These are phyloP conservation scores for Phialocephala subalpina DNA, from an alignment of 2,329 filamentous ascomycete species.

Conservation along the genomic window DNA sequence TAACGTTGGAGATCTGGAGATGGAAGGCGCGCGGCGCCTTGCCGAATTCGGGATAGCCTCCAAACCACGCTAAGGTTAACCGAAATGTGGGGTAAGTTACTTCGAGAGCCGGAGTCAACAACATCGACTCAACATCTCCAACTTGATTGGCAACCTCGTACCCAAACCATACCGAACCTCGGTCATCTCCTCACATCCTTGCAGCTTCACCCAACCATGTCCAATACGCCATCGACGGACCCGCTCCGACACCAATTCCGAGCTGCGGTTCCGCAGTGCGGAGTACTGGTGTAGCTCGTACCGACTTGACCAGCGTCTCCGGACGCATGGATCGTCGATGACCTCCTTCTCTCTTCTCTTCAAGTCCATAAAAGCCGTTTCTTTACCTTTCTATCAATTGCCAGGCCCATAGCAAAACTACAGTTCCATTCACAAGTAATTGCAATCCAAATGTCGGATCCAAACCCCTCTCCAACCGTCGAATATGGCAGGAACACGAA, in stretches of 20 bases:
- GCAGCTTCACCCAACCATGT: not conserved
- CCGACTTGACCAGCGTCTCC: not conserved
- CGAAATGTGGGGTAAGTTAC: conserved; percentile 24
- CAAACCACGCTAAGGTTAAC: not conserved
- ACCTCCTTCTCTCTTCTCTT: not conserved
- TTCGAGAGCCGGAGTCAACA: not conserved
- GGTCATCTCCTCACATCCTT: not conserved
- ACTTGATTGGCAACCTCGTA: not conserved
- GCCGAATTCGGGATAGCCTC: not conserved
- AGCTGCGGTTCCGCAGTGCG: not conserved
- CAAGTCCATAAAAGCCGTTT: not conserved
- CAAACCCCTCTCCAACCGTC: conserved; percentile 23
- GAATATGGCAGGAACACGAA: conserved; percentile 36
- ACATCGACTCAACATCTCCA: not conserved
- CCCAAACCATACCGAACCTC: not conserved
- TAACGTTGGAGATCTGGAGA: not conserved
- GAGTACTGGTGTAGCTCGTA: not conserved
- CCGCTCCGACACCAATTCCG: no score
- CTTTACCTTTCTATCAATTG: not conserved
- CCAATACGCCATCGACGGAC: not conserved
- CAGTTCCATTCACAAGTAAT: no score
- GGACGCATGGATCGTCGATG: not conserved
- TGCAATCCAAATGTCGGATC: conserved; percentile 25
- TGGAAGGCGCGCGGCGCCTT: not conserved
- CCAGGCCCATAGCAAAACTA: not conserved